Base-by-base conservation (phyloP, 2,329 filamentous ascomycete species). In the Neopestalotiopsis sp. region DNA sequence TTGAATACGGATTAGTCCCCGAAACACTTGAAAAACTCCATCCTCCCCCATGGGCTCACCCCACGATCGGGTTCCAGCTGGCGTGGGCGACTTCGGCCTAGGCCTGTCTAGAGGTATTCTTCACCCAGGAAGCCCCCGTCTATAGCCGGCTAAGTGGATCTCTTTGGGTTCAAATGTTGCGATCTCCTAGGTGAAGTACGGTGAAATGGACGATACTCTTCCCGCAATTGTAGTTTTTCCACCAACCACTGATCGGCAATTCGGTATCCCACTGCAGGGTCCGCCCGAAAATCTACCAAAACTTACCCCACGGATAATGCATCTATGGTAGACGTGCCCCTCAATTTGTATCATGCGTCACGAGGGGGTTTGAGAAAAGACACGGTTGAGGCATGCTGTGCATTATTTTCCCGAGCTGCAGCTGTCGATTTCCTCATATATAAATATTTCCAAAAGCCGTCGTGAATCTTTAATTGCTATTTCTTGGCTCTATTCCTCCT, bases 171-270 rank as follows among this genome's bases (percentile, higher is more conserved):
- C 24, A 28, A 28, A 28, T 28, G 24, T 28, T 28, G 28, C 57
- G 57, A 38, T 30, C 10, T 17, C 24, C 32, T 61, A 38, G 32
- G 24, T 63, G 61, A n/a, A 34, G 20, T 53, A 17, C 14, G 32
- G 24, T 63, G 61, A n/a, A 34, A 38, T 53, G 45, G 45, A n/a
- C 17, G 32, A 65, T 65, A 56, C 61, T 45, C 14, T 59, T n/a
- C 65, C 59, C 68, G 49, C 42, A 63, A 38, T 38, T 30, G 13
- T 30, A 67, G 58, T 67, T 67, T 67, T 67, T 59, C 66, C 66
- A 67, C 59, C 66, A 67, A 67, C 56, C 32, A 67, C 17, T 32
- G 38, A 12, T 30, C n/a, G 45, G 12, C 24, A 28, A 28, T 57
- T 10, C 63, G 24, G 42, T 20, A 12, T 28, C 14, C 7, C 30